These are phyloP conservation scores for Kodamaea ohmeri DNA, from an alignment of 1,139 yeast species.

Conservation along the genomic window DNA sequence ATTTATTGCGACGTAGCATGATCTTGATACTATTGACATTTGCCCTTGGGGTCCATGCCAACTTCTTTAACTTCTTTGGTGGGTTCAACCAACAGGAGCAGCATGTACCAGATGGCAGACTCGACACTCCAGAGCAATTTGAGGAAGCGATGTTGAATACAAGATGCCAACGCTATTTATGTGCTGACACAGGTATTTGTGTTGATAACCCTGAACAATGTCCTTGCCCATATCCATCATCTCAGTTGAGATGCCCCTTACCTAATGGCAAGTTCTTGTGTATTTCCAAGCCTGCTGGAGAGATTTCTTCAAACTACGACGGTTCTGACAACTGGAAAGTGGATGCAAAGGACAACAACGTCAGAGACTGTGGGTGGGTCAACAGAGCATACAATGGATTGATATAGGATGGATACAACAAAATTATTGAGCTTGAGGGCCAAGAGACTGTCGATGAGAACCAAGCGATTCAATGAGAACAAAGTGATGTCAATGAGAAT, in stretches of 20 bases:
- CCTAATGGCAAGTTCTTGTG: constrained; percentile 74
- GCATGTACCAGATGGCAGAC: constrained; percentile 21
- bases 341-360: constrained; percentile 49
- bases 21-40: constrained; percentile 10
- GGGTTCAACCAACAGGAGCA: constrained; percentile 26
- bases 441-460: neutral
- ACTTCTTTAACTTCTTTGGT: constrained; percentile 36
- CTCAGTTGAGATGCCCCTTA: constrained; percentile 76
- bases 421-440: constrained; percentile 3
- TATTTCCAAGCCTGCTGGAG: constrained; percentile 73
- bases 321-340: constrained; percentile 55
- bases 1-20: too few species aligned
- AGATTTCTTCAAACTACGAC: constrained; percentile 34
- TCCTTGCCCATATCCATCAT: constrained; percentile 86
- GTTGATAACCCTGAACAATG: constrained; percentile 69
- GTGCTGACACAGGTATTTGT: constrained; percentile 80
- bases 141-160: constrained; percentile 34
- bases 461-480: too few species aligned
- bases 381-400: constrained; percentile 49
- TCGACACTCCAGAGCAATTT: constrained; percentile 25
- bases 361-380: constrained; percentile 82
- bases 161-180: constrained; percentile 67
- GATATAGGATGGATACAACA: constrained; percentile 18
- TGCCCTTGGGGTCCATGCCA: constrained; percentile 22
- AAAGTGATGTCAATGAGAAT: too few species aligned